Conservation (phyloP, 2,329 filamentous ascomycete species). For the Botrytis pseudocinerea region DNA sequence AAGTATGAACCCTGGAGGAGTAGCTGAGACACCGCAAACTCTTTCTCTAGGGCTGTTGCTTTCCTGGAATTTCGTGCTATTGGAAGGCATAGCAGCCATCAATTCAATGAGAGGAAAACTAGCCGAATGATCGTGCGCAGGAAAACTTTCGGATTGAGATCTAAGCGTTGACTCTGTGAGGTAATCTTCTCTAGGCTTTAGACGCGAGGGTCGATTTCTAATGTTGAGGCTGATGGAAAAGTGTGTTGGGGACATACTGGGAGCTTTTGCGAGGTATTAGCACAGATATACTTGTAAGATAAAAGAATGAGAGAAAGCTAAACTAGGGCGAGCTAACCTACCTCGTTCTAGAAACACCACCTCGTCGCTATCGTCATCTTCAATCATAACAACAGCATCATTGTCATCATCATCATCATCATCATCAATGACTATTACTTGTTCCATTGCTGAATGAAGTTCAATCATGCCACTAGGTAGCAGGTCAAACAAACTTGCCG, state of each 20-base stretch:
- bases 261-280: slow-evolving; percentile 6
- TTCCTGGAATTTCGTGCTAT: background rate
- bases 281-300: background rate
- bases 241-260: background rate
- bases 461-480: background rate
- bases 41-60: background rate
- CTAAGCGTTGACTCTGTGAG: background rate
- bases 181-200: background rate
- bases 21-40: background rate
- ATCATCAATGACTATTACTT: slow-evolving; percentile 12
- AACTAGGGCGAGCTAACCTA: background rate
- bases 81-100: background rate
- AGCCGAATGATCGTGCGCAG: background rate
- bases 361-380: slow-evolving; percentile 5
- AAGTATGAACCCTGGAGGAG: background rate
- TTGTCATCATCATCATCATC: background rate
- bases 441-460: background rate
- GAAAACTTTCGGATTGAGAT: background rate
- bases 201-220: background rate
- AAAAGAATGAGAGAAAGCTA: background rate
- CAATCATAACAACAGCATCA: background rate
- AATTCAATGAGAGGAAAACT: background rate
- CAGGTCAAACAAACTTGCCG: background rate
- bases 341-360: slow-evolving; percentile 16
- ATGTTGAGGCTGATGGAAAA: background rate